A percentile compares a stretch with the other conserved stretches of the same genome.
Conservation (phyloP, 257 asterid genomes). For the Scutellaria galericulata region DNA sequence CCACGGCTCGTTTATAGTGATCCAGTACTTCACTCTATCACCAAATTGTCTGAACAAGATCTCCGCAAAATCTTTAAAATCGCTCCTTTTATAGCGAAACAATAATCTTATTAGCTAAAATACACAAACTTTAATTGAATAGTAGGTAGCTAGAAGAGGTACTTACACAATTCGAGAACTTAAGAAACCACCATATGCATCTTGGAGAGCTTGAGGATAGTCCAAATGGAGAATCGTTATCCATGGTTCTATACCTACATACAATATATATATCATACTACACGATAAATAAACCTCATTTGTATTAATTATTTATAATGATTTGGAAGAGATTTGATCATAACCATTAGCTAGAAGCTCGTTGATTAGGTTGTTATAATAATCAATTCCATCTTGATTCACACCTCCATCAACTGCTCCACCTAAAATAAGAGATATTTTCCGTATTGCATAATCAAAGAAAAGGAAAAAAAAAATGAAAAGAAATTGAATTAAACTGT, state of each 20-base stretch:
- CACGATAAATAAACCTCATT: too few relatives aligned
- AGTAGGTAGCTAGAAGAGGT: background rate
- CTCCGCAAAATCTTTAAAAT: slow-evolving; percentile 48
- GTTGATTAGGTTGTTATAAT: slow-evolving; percentile 43
- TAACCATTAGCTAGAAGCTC: slow-evolving; percentile 43
- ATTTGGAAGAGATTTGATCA: background rate
- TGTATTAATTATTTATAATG: too few relatives aligned
- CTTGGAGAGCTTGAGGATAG: slow-evolving; percentile 48
- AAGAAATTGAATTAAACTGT: too few relatives aligned
- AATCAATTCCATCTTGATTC: slow-evolving; percentile 40
- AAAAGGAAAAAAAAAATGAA: too few relatives aligned
- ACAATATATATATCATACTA: background rate
- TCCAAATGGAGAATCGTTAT: slow-evolving; percentile 52
- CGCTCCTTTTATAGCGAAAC: slow-evolving; percentile 35
- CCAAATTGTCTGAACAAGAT: slow-evolving; percentile 52
- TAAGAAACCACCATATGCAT: slow-evolving; percentile 52
- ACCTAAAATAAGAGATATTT: too few relatives aligned
- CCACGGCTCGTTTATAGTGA: slow-evolving; percentile 54
- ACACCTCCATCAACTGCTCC: slow-evolving; percentile 26
- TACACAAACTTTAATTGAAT: background rate
- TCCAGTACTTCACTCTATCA: slow-evolving; percentile 57
- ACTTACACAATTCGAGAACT: slow-evolving; percentile 49
- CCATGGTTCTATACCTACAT: slow-evolving; percentile 51
- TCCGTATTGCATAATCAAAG: too few relatives aligned
- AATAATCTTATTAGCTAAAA: too few relatives aligned